phyloP scores from a whole-genome alignment of 805 yeast species.

The Yarrowia bubula region DNA sequence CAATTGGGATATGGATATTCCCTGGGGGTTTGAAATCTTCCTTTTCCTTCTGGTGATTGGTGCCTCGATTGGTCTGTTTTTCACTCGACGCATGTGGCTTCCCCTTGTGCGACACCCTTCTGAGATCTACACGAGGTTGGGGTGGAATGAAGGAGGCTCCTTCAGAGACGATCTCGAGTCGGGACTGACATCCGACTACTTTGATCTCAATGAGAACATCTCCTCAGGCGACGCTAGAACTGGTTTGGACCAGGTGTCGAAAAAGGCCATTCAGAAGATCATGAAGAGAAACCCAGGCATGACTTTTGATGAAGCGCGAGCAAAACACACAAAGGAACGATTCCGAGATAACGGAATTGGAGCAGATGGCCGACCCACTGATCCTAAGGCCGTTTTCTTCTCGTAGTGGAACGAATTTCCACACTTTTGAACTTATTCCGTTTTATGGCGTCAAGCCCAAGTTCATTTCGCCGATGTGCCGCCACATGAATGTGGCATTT shows the following conservation, averaged over 20 bases:
- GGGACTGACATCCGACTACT: slow-evolving; percentile 60
- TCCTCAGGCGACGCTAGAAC: slow-evolving; percentile 51
- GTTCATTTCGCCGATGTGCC: background rate
- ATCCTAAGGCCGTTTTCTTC: slow-evolving; percentile 56
- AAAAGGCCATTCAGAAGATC: slow-evolving; percentile 49
- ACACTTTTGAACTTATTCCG: background rate
- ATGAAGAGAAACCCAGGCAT: slow-evolving; percentile 51
- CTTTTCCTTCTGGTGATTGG: background rate
- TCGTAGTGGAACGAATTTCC: slow-evolving; percentile 13
- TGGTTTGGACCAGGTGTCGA: slow-evolving; percentile 61
- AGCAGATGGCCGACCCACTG: slow-evolving; percentile 64
- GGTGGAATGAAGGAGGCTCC: slow-evolving; percentile 28
- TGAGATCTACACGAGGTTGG: slow-evolving; percentile 2
- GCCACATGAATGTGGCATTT: background rate
- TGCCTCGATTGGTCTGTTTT: background rate
- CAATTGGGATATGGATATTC: slow-evolving; percentile 17
- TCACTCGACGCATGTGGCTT: slow-evolving; percentile 6
- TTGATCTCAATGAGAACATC: slow-evolving; percentile 52
- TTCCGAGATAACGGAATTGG: slow-evolving; percentile 56
- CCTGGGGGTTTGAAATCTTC: slow-evolving; percentile 15
- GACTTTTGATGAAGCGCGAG: slow-evolving; percentile 69
- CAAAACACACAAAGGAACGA: slow-evolving; percentile 47
- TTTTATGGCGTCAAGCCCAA: background rate
- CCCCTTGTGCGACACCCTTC: slow-evolving; percentile 18
- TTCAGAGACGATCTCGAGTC: slow-evolving; percentile 52